A percentile compares a stretch with the other conserved stretches of the same genome.
Evolutionary conservation across 495 filamentous ascomycete species (phyloP).

Genomic region (Massariosphaeria phaeospora): DNA sequence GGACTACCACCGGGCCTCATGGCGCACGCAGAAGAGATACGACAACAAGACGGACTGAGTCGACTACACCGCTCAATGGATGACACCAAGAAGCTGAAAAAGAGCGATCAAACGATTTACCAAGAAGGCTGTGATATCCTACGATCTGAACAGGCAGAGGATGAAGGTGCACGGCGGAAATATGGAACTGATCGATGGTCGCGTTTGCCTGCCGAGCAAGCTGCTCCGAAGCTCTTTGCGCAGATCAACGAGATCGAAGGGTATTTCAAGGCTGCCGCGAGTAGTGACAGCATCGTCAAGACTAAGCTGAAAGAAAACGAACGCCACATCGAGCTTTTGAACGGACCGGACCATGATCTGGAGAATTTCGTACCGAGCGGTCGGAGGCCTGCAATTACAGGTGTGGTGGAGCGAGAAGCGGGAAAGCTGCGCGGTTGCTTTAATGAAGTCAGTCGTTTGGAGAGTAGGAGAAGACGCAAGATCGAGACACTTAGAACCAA

Average conservation of each 20-base stretch:
- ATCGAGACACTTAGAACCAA: slow-evolving; percentile 72
- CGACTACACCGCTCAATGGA: slow-evolving; percentile 69
- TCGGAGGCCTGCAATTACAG: slow-evolving; percentile 68
- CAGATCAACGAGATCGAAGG: slow-evolving; percentile 75
- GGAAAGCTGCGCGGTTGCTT: slow-evolving; percentile 66
- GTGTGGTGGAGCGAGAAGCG: slow-evolving; percentile 72
- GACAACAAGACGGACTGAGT: slow-evolving; percentile 82
- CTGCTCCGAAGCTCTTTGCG: slow-evolving; percentile 68
- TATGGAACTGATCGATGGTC: slow-evolving; percentile 87
- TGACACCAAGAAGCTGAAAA: slow-evolving; percentile 80
- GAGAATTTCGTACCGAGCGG: slow-evolving; percentile 87
- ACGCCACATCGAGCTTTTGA: slow-evolving; percentile 65
- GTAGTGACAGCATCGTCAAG: slow-evolving; percentile 74
- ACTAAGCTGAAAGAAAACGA: slow-evolving; percentile 74
- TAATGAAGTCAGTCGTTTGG: slow-evolving; percentile 76
- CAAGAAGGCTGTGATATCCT: slow-evolving; percentile 76
- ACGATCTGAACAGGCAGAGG: slow-evolving; percentile 74
- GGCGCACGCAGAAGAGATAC: slow-evolving; percentile 89
- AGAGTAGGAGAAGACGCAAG: slow-evolving; percentile 68
- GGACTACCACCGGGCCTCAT: slow-evolving; percentile 80
- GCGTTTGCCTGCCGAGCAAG: slow-evolving; percentile 61
- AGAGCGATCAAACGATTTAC: slow-evolving; percentile 67
- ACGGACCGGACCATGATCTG: slow-evolving; percentile 69
- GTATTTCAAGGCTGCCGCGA: slow-evolving; percentile 79
- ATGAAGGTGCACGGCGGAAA: slow-evolving; percentile 65